Percentiles rank a stretch among this genome's conserved stretches.
phyloP scores from a whole-genome alignment of 2,329 filamentous ascomycete species.

The Hypoxylon sp. region DNA sequence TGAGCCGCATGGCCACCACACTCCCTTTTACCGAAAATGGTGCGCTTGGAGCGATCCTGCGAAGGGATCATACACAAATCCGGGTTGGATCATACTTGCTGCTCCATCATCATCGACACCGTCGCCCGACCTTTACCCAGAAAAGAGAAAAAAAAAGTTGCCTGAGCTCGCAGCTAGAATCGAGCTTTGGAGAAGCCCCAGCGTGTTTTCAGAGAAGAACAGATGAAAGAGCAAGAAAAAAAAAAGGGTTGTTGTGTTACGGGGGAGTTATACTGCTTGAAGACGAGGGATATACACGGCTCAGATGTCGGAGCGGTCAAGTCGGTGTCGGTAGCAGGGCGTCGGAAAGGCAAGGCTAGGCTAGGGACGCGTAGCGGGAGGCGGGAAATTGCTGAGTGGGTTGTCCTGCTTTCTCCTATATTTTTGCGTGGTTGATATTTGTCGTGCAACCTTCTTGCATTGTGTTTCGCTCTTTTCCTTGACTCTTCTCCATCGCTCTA shows the following conservation, averaged over 20 bases:
- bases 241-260: conserved; percentile 26
- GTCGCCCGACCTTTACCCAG: conserved; percentile 29
- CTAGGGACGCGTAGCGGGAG: conserved; percentile 5
- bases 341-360: conserved; percentile 23
- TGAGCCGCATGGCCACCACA: conserved; percentile 40
- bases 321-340: conserved; percentile 29
- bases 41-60: conserved; percentile 37
- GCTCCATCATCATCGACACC: conserved; percentile 36
- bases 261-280: conserved; percentile 25
- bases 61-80: conserved; percentile 30
- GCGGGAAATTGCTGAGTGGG: conserved; percentile 32
- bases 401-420: conserved; percentile 37
- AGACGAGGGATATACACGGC: conserved; percentile 18
- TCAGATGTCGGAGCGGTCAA: conserved; percentile 22
- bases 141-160: conserved; percentile 21
- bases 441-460: conserved; percentile 39
- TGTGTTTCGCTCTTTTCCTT: conserved; percentile 35
- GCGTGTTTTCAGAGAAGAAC: conserved; percentile 27
- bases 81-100: conserved; percentile 44
- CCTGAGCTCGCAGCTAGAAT: conserved; percentile 21
- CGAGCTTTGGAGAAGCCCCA: conserved; percentile 36
- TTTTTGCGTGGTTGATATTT: conserved; percentile 34
- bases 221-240: conserved; percentile 24
- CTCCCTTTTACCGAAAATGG: conserved; percentile 40
- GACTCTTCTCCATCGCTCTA: conserved; percentile 29